Base-by-base conservation (phyloP, 305 asterid genomes). In the Plantago lanceolata region DNA sequence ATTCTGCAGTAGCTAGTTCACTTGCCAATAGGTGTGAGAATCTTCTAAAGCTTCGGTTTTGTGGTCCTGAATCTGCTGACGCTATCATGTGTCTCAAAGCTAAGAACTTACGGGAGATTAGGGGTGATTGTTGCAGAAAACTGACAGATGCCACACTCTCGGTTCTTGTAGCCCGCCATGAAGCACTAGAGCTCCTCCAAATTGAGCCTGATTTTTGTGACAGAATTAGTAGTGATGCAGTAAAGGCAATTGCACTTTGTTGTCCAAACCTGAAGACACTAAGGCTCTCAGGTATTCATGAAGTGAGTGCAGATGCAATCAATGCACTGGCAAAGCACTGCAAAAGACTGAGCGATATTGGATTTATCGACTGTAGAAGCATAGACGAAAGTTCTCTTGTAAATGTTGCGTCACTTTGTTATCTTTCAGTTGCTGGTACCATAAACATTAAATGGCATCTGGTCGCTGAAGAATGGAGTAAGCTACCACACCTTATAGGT, bases 201-300 rank as follows among this genome's bases (percentile, higher is more conserved):
- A 81, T 92, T 58, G 98, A 96, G 56, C 95, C 96, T 3, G 96
- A 85, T 75, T 89, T 82, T 74, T 92, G 96, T 64, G 96, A 84
- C 64, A 81, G 81, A 79, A 84, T 92, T 55, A 87, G 79, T 76
- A 81, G 95, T 57, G 96, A 85, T 69, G 96, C 96, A 57, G 72
- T 92, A 59, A 87, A 78, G 75, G 87, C 88, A 19, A 68, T 88
- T 64, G 93, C 95, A 15, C 57, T 81, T 67, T 92, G 98, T 70
- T 89, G 96, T 63, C 80, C 78, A 11, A 69, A 69, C 9, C 89
- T 92, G 52, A 73, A 58, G 72, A 92, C 76, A 57, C 89, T 89
- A 63, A 72, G 90, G 61, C 88, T 92, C 48, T 87, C 96, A 4
- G 96, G 98, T 19, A 57, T 89, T 58, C 85, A 67, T 64, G 96